Evolutionary conservation across 768 basidiomycete species (phyloP).

Genomic region (Termitomyces eurrhizus): DNA sequence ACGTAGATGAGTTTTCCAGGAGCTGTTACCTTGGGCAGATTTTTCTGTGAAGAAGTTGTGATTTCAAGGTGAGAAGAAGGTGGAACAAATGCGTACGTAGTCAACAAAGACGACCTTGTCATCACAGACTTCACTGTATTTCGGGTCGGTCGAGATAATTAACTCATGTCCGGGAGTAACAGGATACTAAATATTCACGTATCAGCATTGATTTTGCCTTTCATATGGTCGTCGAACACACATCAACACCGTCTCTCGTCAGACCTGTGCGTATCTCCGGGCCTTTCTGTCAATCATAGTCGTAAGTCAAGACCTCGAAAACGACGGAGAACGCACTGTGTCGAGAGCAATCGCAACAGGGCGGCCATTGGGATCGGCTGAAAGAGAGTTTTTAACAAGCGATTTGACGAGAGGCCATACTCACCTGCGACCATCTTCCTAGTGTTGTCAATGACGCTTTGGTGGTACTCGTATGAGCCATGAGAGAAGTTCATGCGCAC

Average conservation of each 20-base stretch:
- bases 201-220: background rate
- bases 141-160: constrained; percentile 78
- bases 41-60: constrained; percentile 46
- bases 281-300: constrained; percentile 69
- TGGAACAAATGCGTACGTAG: constrained; percentile 59
- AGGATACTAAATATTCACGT: constrained; percentile 52
- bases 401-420: constrained; percentile 18
- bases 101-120: constrained; percentile 88
- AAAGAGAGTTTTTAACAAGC: constrained; percentile 5
- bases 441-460: constrained; percentile 98
- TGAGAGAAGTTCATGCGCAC: constrained; percentile 99
- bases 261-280: constrained; percentile 98
- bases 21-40: constrained; percentile 92
- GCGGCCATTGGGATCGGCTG: constrained; percentile 72
- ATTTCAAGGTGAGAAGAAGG: background rate
- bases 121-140: constrained; percentile 75
- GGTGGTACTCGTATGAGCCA: constrained; percentile 97
- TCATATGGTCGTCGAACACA: constrained; percentile 36
- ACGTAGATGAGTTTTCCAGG: constrained; percentile 98
- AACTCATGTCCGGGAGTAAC: constrained; percentile 94
- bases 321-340: constrained; percentile 57
- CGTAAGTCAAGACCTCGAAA: constrained; percentile 1
- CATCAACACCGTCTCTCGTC: constrained; percentile 84
- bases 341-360: constrained; percentile 97
- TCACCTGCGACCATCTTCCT: constrained; percentile 77